Evolutionary conservation across 768 basidiomycete genomes (phyloP).

Genomic region (Exsudoporus frostii): DNA sequence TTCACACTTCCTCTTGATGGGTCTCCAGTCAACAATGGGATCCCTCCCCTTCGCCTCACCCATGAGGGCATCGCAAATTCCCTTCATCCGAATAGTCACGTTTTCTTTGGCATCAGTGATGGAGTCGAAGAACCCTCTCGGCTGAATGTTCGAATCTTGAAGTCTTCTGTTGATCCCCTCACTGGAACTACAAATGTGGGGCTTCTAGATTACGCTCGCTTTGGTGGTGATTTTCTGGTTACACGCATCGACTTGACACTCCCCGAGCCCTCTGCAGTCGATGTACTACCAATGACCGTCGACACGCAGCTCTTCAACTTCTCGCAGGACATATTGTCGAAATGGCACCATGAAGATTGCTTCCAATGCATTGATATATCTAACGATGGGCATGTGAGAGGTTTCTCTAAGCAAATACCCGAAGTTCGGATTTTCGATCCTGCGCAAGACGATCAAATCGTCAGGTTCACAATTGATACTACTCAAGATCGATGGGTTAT

Average conservation of each 20-base stretch:
- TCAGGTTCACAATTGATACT: conserved; percentile 5
- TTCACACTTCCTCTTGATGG: not conserved
- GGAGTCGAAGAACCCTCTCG: not conserved
- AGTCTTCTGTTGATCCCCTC: not conserved
- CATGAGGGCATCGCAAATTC: not conserved
- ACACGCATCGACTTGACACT: not conserved
- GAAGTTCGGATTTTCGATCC: too few species aligned
- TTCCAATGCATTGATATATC: not conserved
- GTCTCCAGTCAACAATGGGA: not conserved
- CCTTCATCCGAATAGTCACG: too few species aligned
- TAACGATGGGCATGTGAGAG: not conserved
- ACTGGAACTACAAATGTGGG: not conserved
- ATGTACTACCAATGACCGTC: not conserved
- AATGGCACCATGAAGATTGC: too few species aligned
- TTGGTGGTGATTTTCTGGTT: not conserved
- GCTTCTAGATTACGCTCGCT: not conserved
- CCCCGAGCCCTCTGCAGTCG: not conserved
- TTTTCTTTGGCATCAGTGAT: too few species aligned
- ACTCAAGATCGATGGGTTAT: not conserved
- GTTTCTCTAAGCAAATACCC: not conserved
- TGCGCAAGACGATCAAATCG: not conserved
- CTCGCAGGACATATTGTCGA: not conserved
- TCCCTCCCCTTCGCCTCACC: not conserved
- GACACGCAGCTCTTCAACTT: not conserved
- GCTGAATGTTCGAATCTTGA: not conserved